Evolutionary conservation across 495 filamentous ascomycete species (phyloP), one percentile per base, ranked within the genome.

Genomic region (Massariosphaeria phaeospora): DNA sequence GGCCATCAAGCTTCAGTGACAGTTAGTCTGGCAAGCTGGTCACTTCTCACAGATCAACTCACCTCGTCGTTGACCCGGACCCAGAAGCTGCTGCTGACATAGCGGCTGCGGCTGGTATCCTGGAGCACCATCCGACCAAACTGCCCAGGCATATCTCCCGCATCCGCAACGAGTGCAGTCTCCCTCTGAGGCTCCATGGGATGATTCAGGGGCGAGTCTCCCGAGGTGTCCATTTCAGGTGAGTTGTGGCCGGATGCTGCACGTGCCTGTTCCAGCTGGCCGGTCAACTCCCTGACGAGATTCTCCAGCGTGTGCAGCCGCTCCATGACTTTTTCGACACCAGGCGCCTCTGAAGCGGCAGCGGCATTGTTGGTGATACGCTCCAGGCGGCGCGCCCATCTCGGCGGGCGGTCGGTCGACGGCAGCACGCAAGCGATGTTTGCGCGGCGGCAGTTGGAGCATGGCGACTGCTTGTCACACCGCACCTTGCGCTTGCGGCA

Each of bases 391-490:
- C 75, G 73, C 26, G 75, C 71, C 77, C 78, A 79, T 66, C 73
- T 70, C 49, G 76, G 76, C 12, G 74, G 67, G 7, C 69, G 72
- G 52, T 76, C 70, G 12, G 53, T 59, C 2, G 71, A 66, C 0
- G 79, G 79, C 48, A 75, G 69, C 52, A 80, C 67, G 59, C 81
- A 84, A 4, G 73, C 69, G 49, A 83, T 78, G 57, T 78, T 77
- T 11, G 80, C 81, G 2, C 76, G 79, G 47, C 75, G 75, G 65
- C 84, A 87, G 63, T 82, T 83, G 4, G 80, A 78, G 61, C 83
- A 87, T 18, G 84, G 83, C 17, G 74, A 76, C 18, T 76, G 76
- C 61, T 84, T 87, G 66, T 86, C 79, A 59, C 84, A 87, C 24
- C 82, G 81, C 33, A 85, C 83, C 72, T 86, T 84, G 17, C 81